phyloP scores from a whole-genome alignment of 345 rosid genomes.

The Zanthoxylum bungeanum region DNA sequence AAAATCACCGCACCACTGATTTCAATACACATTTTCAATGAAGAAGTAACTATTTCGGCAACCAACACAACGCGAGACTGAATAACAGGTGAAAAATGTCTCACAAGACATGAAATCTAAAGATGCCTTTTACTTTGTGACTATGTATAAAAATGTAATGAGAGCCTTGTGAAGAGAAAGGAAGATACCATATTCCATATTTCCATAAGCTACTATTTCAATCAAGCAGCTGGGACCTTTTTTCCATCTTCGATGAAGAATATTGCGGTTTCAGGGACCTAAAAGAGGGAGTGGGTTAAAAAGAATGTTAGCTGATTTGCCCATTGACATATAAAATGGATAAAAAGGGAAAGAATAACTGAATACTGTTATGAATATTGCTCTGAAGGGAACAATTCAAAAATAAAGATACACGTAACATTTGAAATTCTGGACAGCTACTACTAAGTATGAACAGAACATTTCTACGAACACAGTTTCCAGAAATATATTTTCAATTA shows the following conservation, averaged over 20 bases:
- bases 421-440: not conserved
- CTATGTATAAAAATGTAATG: not conserved
- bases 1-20: conserved; percentile 8
- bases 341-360: not conserved
- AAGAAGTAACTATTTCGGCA: not conserved
- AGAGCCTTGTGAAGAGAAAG: not conserved
- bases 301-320: not conserved
- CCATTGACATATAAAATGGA: not conserved
- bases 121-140: not conserved
- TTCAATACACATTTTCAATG: not conserved
- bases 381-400: not conserved
- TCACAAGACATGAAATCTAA: not conserved
- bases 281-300: not conserved
- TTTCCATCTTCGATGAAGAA: conserved; percentile 19
- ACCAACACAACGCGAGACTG: not conserved
- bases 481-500: not conserved
- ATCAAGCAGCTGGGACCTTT: conserved; percentile 12
- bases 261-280: conserved; percentile 21
- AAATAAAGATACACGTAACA: not conserved
- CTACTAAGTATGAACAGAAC: not conserved
- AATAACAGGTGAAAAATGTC: not conserved
- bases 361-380: not conserved
- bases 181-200: not conserved
- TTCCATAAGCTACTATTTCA: not conserved
- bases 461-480: not conserved